Evolutionary conservation across 2,329 filamentous ascomycete species (phyloP).

Genomic region (Aureobasidium sp.): DNA sequence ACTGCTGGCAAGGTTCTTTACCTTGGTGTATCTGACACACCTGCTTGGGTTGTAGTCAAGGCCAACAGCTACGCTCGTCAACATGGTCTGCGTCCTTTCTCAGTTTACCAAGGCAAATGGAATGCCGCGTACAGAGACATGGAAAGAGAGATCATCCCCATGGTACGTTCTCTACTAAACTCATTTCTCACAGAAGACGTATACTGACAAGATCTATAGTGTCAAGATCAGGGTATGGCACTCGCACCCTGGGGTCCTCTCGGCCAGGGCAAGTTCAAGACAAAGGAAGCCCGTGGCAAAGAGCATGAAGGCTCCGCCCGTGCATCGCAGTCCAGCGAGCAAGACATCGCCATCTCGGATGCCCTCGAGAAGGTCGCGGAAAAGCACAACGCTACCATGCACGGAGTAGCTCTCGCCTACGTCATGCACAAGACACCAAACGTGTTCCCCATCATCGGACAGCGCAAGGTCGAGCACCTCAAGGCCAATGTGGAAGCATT

Average conservation of each 20-base stretch:
- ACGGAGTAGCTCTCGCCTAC: conserved; percentile 65
- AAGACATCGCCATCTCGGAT: conserved; percentile 58
- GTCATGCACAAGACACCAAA: conserved; percentile 75
- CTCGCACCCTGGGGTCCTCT: conserved; percentile 64
- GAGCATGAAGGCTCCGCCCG: conserved; percentile 45
- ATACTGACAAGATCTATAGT: conserved; percentile 14
- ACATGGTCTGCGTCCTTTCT: conserved; percentile 44
- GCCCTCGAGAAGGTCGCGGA: conserved; percentile 68
- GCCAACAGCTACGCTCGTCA: conserved; percentile 41
- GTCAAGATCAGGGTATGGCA: conserved; percentile 41
- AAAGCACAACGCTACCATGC: conserved; percentile 42
- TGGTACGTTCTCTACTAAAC: conserved; percentile 31
- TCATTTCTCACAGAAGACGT: too few relatives aligned
- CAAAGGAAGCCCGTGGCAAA: conserved; percentile 44
- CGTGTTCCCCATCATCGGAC: conserved; percentile 78
- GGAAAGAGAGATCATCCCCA: conserved; percentile 52
- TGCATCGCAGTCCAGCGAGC: conserved; percentile 38
- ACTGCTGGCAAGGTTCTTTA: conserved; percentile 48
- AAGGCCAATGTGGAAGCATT: conserved; percentile 76
- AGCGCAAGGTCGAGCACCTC: conserved; percentile 74
- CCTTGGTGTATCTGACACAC: conserved; percentile 49
- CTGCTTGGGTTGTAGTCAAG: conserved; percentile 41
- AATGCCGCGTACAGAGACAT: conserved; percentile 47
- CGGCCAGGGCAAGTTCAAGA: conserved; percentile 48
- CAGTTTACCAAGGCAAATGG: conserved; percentile 48